Base-by-base conservation (phyloP, 768 basidiomycete species). In the Melanogaster broomeanus region DNA sequence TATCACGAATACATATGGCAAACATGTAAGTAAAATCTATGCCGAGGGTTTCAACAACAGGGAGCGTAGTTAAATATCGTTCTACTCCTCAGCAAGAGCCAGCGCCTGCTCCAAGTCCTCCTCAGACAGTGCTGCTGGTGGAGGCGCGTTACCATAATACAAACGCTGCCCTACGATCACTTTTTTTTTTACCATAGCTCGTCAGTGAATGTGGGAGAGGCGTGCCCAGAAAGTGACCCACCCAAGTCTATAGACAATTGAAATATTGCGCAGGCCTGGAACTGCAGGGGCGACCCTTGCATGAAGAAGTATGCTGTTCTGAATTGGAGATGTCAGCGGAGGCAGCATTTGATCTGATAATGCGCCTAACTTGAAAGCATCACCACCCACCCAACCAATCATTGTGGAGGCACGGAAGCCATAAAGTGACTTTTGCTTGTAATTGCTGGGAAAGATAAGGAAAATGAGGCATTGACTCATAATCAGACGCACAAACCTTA, bases 351-450 rank as follows among this genome's bases (percentile, higher is more conserved):
- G 28, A 51, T 52, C 22, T 37, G 60, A 35, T 41, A 44, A 27
- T 9, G 15, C 22, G 51, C 54, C 77, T 55, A 60, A 90, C 91
- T 93, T 93, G 81, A 90, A 93, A 16, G 82, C 68, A 69, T 93
- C 91, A 56, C 91, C 91, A 52, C 87, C 89, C 41, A 82, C 72
- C 91, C 91, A 93, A 27, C 91, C 91, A 31, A 91, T 62, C 43
- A 93, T 68, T 3, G 91, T 93, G 7, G 90, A 89, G 68, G 82
- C 79, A 30, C 90, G 82, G 70, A 93, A 93, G 31, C 91, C 91
- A 68, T 91, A 91, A 42, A 93, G 67, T 2, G 91, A 91, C 37
- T 80, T 80, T 61, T 84, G 87, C 47, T 82, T 83, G 66, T 85
- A 87, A 60, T 93, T 93, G 62, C 91, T 93, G 61, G 25, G 52